Conservation (phyloP, 2,329 filamentous ascomycete genomes). For the Trematosphaeria pertusa region DNA sequence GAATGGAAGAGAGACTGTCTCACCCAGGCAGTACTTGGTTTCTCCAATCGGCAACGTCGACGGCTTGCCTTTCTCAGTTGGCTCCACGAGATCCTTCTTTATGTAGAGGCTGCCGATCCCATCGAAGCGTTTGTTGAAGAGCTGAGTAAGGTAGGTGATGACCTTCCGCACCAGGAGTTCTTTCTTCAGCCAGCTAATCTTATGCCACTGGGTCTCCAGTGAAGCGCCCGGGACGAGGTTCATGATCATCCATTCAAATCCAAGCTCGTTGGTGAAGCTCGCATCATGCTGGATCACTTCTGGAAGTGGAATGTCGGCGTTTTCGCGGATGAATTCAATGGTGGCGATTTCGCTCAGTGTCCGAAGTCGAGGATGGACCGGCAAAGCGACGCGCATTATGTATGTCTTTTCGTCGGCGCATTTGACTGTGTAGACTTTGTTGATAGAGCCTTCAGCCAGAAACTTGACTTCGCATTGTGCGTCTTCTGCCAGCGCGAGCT, state of each 20-base stretch:
- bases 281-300: conserved; percentile 11
- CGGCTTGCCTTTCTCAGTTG: neutral
- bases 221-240: conserved; percentile 17
- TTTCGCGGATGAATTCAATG: conserved; percentile 20
- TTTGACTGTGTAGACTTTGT: conserved; percentile 21
- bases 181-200: conserved; percentile 18
- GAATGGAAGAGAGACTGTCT: conserved; percentile 14
- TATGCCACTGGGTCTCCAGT: neutral
- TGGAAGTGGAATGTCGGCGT: conserved; percentile 27
- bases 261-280: conserved; percentile 19
- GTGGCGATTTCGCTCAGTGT: conserved; percentile 29
- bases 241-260: conserved; percentile 37
- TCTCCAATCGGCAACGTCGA: neutral
- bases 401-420: neutral
- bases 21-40: conserved; percentile 4
- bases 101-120: conserved; percentile 12
- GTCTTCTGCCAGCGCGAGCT: conserved; percentile 5
- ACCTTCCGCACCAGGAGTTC: conserved; percentile 13
- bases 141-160: conserved; percentile 1
- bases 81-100: neutral
- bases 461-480: conserved; percentile 6
- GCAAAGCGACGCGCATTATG: conserved; percentile 38
- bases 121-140: conserved; percentile 9
- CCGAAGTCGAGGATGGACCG: conserved; percentile 25
- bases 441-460: conserved; percentile 17